phyloP scores from a whole-genome alignment of 1,284 basidiomycete species.

The Moesziomyces aphidis region DNA sequence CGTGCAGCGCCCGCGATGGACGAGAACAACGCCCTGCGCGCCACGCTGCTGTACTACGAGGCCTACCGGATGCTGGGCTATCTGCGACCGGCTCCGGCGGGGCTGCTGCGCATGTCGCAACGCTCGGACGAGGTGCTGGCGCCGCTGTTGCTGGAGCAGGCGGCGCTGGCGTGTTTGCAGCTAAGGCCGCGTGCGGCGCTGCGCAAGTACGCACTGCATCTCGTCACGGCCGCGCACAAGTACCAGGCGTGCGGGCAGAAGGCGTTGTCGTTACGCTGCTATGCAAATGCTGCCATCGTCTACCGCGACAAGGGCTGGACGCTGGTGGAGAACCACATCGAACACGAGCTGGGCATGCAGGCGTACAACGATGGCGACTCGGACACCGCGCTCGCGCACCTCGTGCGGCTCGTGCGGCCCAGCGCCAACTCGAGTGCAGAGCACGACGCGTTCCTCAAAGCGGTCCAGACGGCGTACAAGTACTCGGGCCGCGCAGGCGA shows the following conservation, averaged over 20 bases:
- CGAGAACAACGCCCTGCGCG: slow-evolving; percentile 47
- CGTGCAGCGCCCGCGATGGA: slow-evolving; percentile 14
- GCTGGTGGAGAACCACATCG: slow-evolving; percentile 70
- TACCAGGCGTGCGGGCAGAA: slow-evolving; percentile 73
- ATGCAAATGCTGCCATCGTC: slow-evolving; percentile 39
- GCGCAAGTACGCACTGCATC: slow-evolving; percentile 70
- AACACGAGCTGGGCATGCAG: slow-evolving; percentile 71
- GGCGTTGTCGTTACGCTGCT: slow-evolving; percentile 46
- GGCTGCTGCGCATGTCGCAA: slow-evolving; percentile 50
- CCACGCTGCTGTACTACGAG: slow-evolving; percentile 60
- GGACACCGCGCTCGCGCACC: slow-evolving; percentile 70
- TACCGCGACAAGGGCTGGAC: slow-evolving; percentile 67
- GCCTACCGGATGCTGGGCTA: slow-evolving; percentile 48
- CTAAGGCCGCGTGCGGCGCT: slow-evolving; percentile 61
- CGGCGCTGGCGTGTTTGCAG: slow-evolving; percentile 69
- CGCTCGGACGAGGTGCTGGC: slow-evolving; percentile 70
- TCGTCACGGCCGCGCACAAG: slow-evolving; percentile 71
- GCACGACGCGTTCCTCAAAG: slow-evolving; percentile 69
- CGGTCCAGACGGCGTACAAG: slow-evolving; percentile 70
- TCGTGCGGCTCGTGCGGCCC: slow-evolving; percentile 62
- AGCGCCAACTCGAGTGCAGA: slow-evolving; percentile 52
- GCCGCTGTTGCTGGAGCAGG: slow-evolving; percentile 72
- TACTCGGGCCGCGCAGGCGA: slow-evolving; percentile 35
- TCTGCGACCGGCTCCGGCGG: slow-evolving; percentile 44
- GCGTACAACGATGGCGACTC: slow-evolving; percentile 71